Conservation (phyloP, 1,284 basidiomycete species). For the Hemileia vastatrix region DNA sequence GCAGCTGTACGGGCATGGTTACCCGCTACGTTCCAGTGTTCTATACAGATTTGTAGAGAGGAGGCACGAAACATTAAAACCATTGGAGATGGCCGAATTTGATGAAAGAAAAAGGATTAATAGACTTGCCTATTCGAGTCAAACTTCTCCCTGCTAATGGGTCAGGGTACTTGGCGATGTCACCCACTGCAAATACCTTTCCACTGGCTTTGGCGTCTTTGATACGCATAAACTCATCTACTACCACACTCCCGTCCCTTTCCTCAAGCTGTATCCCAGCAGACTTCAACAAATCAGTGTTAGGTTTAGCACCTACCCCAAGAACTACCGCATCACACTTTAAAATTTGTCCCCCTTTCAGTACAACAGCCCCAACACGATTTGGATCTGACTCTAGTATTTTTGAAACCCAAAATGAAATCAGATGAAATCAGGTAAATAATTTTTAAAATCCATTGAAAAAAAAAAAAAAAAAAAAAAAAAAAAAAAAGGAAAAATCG, state of each 20-base stretch:
- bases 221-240: slow-evolving; percentile 69
- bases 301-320: slow-evolving; percentile 79
- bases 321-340: slow-evolving; percentile 72
- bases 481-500: neutral
- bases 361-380: slow-evolving; percentile 53
- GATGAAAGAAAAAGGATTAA: neutral
- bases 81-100: neutral
- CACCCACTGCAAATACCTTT: slow-evolving; percentile 75
- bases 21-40: slow-evolving; percentile 85
- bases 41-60: slow-evolving; percentile 49
- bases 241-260: slow-evolving; percentile 67
- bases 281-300: slow-evolving; percentile 70
- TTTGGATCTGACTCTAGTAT: slow-evolving; percentile 38
- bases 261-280: slow-evolving; percentile 51
- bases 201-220: slow-evolving; percentile 49
- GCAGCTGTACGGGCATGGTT: slow-evolving; percentile 79
- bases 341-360: slow-evolving; percentile 59
- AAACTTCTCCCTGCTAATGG: slow-evolving; percentile 10
- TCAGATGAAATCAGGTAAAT: slow-evolving; percentile 58
- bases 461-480: slow-evolving; percentile 47
- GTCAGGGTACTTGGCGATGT: slow-evolving; percentile 75
- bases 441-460: slow-evolving; percentile 65
- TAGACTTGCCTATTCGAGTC: slow-evolving; percentile 8
- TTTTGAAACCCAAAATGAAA: slow-evolving; percentile 36
- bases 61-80: neutral